Conservation (phyloP, 2,329 filamentous ascomycete species). For the Whalleya microplaca region DNA sequence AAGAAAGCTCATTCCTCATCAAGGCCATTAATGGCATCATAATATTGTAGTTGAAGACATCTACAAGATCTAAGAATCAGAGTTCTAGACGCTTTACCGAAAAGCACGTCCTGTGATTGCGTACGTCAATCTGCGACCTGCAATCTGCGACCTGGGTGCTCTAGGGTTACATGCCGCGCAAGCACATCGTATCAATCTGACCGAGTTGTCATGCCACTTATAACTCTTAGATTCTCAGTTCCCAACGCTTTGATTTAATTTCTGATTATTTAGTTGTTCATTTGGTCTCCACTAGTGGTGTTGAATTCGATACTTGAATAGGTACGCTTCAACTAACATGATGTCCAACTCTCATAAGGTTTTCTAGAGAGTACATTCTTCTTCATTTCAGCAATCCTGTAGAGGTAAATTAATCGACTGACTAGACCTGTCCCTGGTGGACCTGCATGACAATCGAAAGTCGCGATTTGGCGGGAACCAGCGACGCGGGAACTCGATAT, state of each 20-base stretch:
- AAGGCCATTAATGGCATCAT: no score
- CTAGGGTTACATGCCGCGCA: not conserved
- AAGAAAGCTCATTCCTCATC: no score
- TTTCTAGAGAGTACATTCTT: not conserved
- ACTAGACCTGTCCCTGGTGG: conserved; percentile 11
- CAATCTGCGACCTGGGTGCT: not conserved
- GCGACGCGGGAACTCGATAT: conserved; percentile 25
- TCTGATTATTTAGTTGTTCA: not conserved
- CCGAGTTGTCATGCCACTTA: not conserved
- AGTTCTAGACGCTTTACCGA: no score
- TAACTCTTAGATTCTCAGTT: not conserved
- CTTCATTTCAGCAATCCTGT: not conserved
- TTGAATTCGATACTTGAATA: not conserved
- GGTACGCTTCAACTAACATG: not conserved
- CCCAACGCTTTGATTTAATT: not conserved
- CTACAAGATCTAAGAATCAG: no score
- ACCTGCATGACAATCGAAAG: conserved; percentile 24
- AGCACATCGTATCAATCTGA: not conserved
- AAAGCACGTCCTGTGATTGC: not conserved
- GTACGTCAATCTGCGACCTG: not conserved
- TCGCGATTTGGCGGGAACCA: conserved; percentile 25
- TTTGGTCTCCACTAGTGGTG: not conserved
- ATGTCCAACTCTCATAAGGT: not conserved
- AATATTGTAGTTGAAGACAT: no score
- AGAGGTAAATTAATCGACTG: conserved; percentile 2